phyloP scores from a whole-genome alignment of 2,329 filamentous ascomycete species.

The Aschersonia sp. region DNA sequence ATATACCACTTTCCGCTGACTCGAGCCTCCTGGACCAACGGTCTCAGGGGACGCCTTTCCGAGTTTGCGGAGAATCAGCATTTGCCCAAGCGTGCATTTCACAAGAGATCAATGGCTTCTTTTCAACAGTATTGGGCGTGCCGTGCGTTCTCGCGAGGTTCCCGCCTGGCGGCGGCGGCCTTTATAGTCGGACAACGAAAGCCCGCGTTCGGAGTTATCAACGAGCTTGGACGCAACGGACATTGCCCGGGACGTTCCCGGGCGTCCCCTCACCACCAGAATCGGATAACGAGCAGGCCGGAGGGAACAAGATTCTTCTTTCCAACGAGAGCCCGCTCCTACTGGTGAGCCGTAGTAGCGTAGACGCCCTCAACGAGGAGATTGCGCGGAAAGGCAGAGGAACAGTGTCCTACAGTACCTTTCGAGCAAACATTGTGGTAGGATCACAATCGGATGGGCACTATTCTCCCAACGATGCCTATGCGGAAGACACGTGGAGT shows the following conservation, averaged over 20 bases:
- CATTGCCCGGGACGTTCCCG: slow-evolving; percentile 39
- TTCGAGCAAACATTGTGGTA: slow-evolving; percentile 79
- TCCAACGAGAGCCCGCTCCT: slow-evolving; percentile 93
- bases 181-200: slow-evolving; percentile 54
- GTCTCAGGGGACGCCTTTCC: slow-evolving; percentile 35
- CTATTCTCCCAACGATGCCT: slow-evolving; percentile 30
- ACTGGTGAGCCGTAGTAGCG: slow-evolving; percentile 64
- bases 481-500: slow-evolving; percentile 69
- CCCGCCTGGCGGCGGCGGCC: slow-evolving; percentile 47
- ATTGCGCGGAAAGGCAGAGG: slow-evolving; percentile 51
- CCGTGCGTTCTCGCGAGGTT: slow-evolving; percentile 78
- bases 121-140: slow-evolving; percentile 58
- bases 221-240: slow-evolving; percentile 8
- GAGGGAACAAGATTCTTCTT: slow-evolving; percentile 48
- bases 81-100: slow-evolving; percentile 56
- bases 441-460: slow-evolving; percentile 20
- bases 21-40: slow-evolving; percentile 36
- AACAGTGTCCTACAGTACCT: slow-evolving; percentile 56
- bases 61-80: slow-evolving; percentile 73
- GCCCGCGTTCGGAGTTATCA: slow-evolving; percentile 50
- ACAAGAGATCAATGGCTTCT: slow-evolving; percentile 55
- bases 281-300: slow-evolving; percentile 33
- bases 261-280: slow-evolving; percentile 39
- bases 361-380: slow-evolving; percentile 60
- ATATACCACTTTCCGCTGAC: slow-evolving; percentile 53